Evolutionary conservation across 139 green algal genomes (phyloP).

Genomic region (Auxenochlorella pyrenoidosa): DNA sequence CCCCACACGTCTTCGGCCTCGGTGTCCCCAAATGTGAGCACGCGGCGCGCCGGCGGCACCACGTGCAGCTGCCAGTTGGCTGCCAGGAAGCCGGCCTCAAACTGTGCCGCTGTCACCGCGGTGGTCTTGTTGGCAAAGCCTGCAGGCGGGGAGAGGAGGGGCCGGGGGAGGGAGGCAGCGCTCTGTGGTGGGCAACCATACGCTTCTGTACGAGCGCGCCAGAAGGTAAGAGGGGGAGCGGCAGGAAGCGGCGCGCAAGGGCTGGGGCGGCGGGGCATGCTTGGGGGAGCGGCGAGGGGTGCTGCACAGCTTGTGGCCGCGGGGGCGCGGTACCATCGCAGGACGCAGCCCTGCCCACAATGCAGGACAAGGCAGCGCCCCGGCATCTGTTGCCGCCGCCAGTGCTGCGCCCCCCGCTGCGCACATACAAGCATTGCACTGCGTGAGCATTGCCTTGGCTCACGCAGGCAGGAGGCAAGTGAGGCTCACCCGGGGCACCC

Average conservation of each 20-base stretch:
- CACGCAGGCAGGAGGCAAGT: too few relatives aligned
- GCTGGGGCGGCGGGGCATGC: neutral
- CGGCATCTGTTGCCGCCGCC: too few relatives aligned
- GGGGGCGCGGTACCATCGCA: too few relatives aligned
- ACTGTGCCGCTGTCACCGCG: slow-evolving; percentile 4
- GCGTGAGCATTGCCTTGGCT: too few relatives aligned
- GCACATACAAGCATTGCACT: too few relatives aligned
- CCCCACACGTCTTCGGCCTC: neutral
- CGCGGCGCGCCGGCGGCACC: neutral
- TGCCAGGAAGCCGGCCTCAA: neutral
- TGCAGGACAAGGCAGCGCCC: too few relatives aligned
- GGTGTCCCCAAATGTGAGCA: slow-evolving; percentile 9
- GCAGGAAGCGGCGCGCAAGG: slow-evolving; percentile 23
- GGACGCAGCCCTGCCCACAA: too few relatives aligned
- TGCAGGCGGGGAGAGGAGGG: neutral
- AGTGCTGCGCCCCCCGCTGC: too few relatives aligned
- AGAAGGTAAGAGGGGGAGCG: neutral
- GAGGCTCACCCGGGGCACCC: neutral
- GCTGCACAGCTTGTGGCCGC: neutral
- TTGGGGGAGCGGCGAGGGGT: neutral
- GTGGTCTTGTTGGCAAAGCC: slow-evolving; percentile 13
- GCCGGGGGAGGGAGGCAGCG: neutral
- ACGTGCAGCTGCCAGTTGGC: neutral
- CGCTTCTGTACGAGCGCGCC: neutral
- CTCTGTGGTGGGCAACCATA: too few relatives aligned